These are phyloP conservation scores for Picochlorum sp. DNA, from an alignment of 139 green algal genomes.

Conservation along the genomic window DNA sequence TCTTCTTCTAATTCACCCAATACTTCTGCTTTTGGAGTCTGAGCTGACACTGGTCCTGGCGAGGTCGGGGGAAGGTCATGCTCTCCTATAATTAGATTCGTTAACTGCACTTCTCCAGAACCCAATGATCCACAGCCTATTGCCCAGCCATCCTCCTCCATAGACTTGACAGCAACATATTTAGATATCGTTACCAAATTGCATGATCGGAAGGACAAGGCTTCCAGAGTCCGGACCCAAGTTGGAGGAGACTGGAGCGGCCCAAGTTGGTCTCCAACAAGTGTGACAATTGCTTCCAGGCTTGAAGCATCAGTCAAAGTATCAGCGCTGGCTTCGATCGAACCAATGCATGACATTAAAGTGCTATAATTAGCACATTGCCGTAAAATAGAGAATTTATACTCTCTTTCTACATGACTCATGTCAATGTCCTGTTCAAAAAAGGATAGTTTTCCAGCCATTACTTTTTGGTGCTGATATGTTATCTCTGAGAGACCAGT, in stretches of 20 bases:
- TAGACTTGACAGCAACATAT: conserved; percentile 6
- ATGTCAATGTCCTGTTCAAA: no score
- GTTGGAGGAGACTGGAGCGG: neutral
- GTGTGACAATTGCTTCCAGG: neutral
- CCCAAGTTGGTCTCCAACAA: neutral
- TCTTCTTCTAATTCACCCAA: conserved; percentile 1
- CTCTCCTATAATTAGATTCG: conserved; percentile 12
- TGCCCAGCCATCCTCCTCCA: conserved; percentile 9
- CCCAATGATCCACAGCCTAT: neutral
- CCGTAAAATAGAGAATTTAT: no score
- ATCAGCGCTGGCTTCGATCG: no score
- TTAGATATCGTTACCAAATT: no score
- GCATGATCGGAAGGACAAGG: conserved; percentile 24
- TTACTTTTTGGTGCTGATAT: neutral
- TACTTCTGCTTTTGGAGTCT: neutral
- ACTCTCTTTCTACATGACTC: no score
- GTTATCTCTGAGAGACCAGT: neutral
- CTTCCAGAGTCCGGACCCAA: conserved; percentile 13
- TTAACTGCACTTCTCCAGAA: neutral
- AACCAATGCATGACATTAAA: no score
- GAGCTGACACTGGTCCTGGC: neutral
- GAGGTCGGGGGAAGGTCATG: conserved; percentile 16
- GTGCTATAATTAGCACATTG: no score
- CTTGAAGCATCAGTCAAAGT: neutral
- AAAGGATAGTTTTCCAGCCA: neutral